Conservation (phyloP, 2,329 filamentous ascomycete genomes). For the Aspergillus nomiae region DNA sequence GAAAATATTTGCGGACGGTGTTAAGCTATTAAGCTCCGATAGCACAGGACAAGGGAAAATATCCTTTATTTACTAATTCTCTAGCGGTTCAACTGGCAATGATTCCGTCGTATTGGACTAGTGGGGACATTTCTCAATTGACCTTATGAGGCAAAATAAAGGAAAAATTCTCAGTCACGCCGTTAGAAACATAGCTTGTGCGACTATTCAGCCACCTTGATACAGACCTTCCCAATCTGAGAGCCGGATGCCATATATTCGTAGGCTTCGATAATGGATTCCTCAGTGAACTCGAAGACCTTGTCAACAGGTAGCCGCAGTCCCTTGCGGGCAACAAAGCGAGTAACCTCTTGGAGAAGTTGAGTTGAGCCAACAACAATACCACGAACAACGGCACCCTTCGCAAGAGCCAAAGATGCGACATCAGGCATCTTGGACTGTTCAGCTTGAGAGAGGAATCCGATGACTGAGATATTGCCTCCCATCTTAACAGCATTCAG, state of each 20-base stretch:
- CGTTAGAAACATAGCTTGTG: too few relatives aligned
- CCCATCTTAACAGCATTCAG: constrained; percentile 9
- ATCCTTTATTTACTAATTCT: too few relatives aligned
- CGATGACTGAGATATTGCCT: constrained; percentile 1
- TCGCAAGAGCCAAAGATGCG: constrained; percentile 16
- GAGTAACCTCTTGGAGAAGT: constrained; percentile 36
- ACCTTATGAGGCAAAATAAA: too few relatives aligned
- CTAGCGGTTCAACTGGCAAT: too few relatives aligned
- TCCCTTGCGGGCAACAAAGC: constrained; percentile 30
- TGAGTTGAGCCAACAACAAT: constrained; percentile 39
- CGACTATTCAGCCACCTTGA: not conserved
- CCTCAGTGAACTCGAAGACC: constrained; percentile 24
- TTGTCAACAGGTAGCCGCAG: constrained; percentile 29
- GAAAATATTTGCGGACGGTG: too few relatives aligned
- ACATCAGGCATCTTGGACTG: constrained; percentile 6
- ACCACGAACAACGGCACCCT: constrained; percentile 38
- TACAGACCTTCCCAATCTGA: constrained; percentile 43
- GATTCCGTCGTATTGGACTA: too few relatives aligned
- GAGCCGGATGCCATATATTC: constrained; percentile 25
- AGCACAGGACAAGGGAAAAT: too few relatives aligned
- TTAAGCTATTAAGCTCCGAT: too few relatives aligned
- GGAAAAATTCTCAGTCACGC: too few relatives aligned
- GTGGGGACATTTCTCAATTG: too few relatives aligned
- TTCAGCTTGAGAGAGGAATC: constrained; percentile 1
- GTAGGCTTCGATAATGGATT: constrained; percentile 27